These are phyloP conservation scores for Kwoniella botswanensis DNA, from an alignment of 768 basidiomycete genomes.

Conservation along the genomic window DNA sequence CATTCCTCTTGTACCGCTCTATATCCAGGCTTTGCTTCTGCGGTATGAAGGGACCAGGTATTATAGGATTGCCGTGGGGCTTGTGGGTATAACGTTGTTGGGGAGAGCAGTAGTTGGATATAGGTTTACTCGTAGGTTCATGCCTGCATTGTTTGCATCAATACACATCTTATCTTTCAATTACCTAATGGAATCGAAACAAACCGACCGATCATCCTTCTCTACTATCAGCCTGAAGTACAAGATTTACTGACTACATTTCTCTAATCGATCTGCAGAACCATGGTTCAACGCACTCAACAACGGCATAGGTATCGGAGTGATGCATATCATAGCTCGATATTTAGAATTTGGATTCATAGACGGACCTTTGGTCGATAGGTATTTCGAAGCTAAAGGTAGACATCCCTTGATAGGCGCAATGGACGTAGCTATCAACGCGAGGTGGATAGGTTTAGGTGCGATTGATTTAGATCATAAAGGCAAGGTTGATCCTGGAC, in stretches of 20 bases:
- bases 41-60: conserved; percentile 24
- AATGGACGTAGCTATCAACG: conserved; percentile 38
- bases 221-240: too few relatives aligned
- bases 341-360: conserved; percentile 43
- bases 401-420: conserved; percentile 27
- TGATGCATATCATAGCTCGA: conserved; percentile 36
- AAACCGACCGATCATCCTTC: not conserved
- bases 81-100: conserved; percentile 20
- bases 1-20: conserved; percentile 36
- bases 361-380: conserved; percentile 36
- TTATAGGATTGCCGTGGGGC: conserved; percentile 24
- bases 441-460: conserved; percentile 42
- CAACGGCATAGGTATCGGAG: conserved; percentile 36
- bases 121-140: conserved; percentile 34
- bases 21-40: conserved; percentile 32
- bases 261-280: conserved; percentile 6
- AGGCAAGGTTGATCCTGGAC: conserved; percentile 11
- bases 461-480: conserved; percentile 22
- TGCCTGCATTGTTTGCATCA: not conserved
- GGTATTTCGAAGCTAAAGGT: conserved; percentile 29
- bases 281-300: conserved; percentile 41
- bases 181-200: too few relatives aligned
- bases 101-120: conserved; percentile 17
- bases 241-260: not conserved
- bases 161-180: not conserved